A percentile compares a stretch with the other conserved stretches of the same genome.
phyloP scores from a whole-genome alignment of 2,329 filamentous ascomycete species.

The Alternaria burnsii region DNA sequence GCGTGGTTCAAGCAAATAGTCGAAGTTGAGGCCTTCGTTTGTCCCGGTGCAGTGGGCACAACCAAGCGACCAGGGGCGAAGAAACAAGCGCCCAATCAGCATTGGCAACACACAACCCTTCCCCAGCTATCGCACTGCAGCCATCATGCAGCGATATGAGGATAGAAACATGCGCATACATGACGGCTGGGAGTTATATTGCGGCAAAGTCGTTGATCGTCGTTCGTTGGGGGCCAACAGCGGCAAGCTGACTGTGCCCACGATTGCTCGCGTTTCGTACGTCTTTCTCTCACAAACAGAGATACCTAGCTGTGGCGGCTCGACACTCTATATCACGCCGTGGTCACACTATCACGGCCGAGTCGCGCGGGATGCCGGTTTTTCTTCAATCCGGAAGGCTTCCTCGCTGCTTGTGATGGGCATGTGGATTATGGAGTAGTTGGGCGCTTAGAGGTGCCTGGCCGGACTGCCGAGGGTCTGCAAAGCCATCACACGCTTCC shows the following conservation, averaged over 20 bases:
- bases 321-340: conserved; percentile 30
- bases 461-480: conserved; percentile 24
- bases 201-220: conserved; percentile 17
- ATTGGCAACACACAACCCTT: conserved; percentile 8
- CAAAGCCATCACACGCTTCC: conserved; percentile 36
- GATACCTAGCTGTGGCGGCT: conserved; percentile 9
- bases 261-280: conserved; percentile 1
- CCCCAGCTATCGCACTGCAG: conserved; percentile 9
- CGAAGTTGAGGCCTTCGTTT: conserved; percentile 16
- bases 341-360: conserved; percentile 39
- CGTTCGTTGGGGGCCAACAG: conserved; percentile 6
- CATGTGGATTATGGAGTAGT: conserved; percentile 26
- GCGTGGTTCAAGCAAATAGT: conserved; percentile 8
- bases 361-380: conserved; percentile 24
- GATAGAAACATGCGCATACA: conserved; percentile 18
- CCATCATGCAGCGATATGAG: conserved; percentile 24
- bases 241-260: conserved; percentile 22
- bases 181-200: conserved; percentile 17
- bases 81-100: conserved; percentile 30
- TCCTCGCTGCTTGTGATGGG: conserved; percentile 14
- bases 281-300: background rate
- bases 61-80: conserved; percentile 23
- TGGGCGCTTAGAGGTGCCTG: conserved; percentile 43
- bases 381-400: conserved; percentile 2
- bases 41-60: conserved; percentile 12